Evolutionary conservation across 768 basidiomycete genomes (phyloP).

Genomic region (Leccinum arenicola): DNA sequence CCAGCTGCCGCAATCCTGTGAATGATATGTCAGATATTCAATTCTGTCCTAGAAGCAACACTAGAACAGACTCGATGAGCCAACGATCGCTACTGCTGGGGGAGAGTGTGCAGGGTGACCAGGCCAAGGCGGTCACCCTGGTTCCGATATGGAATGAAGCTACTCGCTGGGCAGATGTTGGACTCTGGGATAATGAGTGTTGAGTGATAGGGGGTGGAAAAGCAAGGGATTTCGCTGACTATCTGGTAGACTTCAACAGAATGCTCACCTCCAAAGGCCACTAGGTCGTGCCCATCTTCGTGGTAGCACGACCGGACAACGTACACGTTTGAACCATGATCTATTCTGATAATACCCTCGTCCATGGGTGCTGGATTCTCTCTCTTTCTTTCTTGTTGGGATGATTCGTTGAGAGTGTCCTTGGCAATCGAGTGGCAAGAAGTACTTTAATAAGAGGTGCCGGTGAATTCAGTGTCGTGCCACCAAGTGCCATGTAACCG

Average conservation of each 20-base stretch:
- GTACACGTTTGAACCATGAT: constrained; percentile 59
- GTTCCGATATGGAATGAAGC: constrained; percentile 75
- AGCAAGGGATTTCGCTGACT: constrained; percentile 39
- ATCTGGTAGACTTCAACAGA: constrained; percentile 67
- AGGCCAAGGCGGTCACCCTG: constrained; percentile 71
- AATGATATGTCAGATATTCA: constrained; percentile 7
- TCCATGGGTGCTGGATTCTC: constrained; percentile 38
- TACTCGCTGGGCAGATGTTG: constrained; percentile 45
- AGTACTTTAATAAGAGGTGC: no score
- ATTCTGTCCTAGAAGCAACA: constrained; percentile 1
- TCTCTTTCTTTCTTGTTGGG: not conserved
- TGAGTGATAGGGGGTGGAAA: constrained; percentile 8
- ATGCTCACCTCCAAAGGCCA: constrained; percentile 74
- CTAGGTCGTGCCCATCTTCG: constrained; percentile 61
- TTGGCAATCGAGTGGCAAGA: not conserved
- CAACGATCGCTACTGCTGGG: constrained; percentile 63
- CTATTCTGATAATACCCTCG: constrained; percentile 43
- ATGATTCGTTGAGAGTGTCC: not conserved
- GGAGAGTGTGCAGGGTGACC: constrained; percentile 70
- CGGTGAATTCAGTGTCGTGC: not conserved
- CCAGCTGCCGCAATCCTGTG: constrained; percentile 65
- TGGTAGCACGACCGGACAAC: constrained; percentile 61
- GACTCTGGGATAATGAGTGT: constrained; percentile 31
- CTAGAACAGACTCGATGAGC: constrained; percentile 62
- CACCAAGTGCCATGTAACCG: not conserved